Conservation (phyloP, 2,329 filamentous ascomycete species). For the Calycina herbarum region DNA sequence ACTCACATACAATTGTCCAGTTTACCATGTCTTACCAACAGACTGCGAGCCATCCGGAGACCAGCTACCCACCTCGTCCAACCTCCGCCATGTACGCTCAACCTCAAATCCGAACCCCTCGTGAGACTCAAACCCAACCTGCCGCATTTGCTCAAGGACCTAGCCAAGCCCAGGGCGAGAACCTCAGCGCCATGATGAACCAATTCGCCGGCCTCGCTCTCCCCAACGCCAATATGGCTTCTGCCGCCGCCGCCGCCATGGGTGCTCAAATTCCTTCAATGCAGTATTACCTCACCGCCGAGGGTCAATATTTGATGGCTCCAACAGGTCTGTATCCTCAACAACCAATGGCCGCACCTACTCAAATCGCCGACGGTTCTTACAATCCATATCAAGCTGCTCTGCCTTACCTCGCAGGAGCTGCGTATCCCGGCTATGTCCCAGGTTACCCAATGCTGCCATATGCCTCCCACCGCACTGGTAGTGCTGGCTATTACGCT, state of each 20-base stretch:
- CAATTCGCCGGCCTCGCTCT: conserved; percentile 36
- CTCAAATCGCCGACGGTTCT: conserved; percentile 33
- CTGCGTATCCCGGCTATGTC: conserved; percentile 37
- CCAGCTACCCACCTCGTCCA: conserved; percentile 30
- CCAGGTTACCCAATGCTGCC: conserved; percentile 29
- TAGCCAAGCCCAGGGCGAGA: conserved; percentile 26
- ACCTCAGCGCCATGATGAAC: conserved; percentile 34
- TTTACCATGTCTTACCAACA: conserved; percentile 40
- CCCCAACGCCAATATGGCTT: conserved; percentile 39
- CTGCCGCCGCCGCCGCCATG: conserved; percentile 31
- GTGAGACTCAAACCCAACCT: conserved; percentile 33
- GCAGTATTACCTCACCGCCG: conserved; percentile 36
- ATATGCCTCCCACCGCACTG: conserved; percentile 37
- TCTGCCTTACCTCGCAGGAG: conserved; percentile 36
- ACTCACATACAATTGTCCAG: conserved; percentile 27
- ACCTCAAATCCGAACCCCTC: conserved; percentile 31
- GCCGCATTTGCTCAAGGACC: conserved; percentile 27
- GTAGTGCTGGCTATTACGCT: conserved; percentile 32
- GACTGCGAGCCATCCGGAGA: conserved; percentile 32
- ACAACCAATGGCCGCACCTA: conserved; percentile 29
- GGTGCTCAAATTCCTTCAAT: conserved; percentile 34
- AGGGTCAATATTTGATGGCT: conserved; percentile 38
- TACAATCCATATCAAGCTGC: conserved; percentile 35
- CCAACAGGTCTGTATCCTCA: conserved; percentile 35
- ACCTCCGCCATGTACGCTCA: conserved; percentile 36